Evolutionary conservation across 2,329 filamentous ascomycete genomes (phyloP).

Genomic region (Diplodia intermedia): DNA sequence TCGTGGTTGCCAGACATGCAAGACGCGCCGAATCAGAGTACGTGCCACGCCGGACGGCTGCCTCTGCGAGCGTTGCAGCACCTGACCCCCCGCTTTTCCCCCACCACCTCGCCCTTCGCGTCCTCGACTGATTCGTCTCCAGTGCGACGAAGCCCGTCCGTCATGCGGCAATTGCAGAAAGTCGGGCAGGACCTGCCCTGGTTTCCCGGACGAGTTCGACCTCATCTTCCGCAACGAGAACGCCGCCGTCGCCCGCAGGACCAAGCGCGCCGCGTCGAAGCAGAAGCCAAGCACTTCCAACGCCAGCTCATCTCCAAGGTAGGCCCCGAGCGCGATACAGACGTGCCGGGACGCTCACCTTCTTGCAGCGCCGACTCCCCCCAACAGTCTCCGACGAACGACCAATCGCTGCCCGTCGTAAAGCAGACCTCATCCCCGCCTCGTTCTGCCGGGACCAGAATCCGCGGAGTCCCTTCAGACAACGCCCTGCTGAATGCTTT

Average conservation of each 20-base stretch:
- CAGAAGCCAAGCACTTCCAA: conserved; percentile 6
- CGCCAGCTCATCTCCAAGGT: conserved; percentile 22
- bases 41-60: conserved; percentile 36
- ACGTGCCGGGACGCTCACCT: neutral
- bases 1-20: conserved; percentile 74
- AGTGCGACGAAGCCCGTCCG: conserved; percentile 73
- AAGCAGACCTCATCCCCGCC: neutral
- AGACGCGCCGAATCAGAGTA: conserved; percentile 76
- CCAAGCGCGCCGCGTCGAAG: conserved; percentile 45
- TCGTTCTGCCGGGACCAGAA: too few relatives aligned
- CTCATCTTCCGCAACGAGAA: conserved; percentile 76
- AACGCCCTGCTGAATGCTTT: conserved; percentile 5
- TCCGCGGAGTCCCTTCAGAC: neutral
- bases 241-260: conserved; percentile 69
- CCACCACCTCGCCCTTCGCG: neutral
- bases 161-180: conserved; percentile 71
- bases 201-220: conserved; percentile 75
- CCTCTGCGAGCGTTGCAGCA: conserved; percentile 9
- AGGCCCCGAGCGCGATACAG: neutral
- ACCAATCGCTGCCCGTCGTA: neutral
- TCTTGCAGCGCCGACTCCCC: conserved; percentile 6
- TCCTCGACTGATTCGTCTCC: conserved; percentile 29
- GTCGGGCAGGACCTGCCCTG: conserved; percentile 68
- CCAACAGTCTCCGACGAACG: neutral
- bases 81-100: neutral